These are phyloP conservation scores for Ustilago hordei DNA, from an alignment of 1,284 basidiomycete species.

Conservation along the genomic window DNA sequence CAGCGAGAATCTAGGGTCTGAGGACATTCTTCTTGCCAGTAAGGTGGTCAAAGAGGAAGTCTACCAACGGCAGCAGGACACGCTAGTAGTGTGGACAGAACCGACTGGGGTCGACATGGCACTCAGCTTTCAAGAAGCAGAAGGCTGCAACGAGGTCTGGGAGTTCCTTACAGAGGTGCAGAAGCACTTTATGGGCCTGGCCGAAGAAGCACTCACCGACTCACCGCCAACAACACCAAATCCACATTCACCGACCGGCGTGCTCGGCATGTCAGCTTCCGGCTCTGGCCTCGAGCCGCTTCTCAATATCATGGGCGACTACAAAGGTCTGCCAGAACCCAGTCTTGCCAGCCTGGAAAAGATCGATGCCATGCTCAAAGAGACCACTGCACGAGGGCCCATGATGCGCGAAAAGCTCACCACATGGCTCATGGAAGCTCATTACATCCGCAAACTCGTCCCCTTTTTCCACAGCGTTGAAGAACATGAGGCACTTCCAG, in stretches of 20 bases:
- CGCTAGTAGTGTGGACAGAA: conserved; percentile 98
- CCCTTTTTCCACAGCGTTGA: conserved; percentile 88
- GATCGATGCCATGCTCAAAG: conserved; percentile 66
- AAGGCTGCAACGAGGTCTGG: conserved; percentile 97
- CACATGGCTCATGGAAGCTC: conserved; percentile 75
- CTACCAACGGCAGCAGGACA: conserved; percentile 75
- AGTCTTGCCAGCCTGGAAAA: conserved; percentile 65
- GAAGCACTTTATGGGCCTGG: conserved; percentile 75
- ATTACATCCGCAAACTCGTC: conserved; percentile 88
- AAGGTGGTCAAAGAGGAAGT: conserved; percentile 68
- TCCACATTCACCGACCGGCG: conserved; percentile 40
- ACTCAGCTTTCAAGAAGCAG: conserved; percentile 94
- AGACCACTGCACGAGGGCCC: conserved; percentile 69
- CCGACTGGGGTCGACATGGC: conserved; percentile 94
- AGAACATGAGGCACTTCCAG: conserved; percentile 87
- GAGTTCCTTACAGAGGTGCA: conserved; percentile 96
- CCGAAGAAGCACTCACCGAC: conserved; percentile 52
- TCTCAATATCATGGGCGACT: conserved; percentile 42
- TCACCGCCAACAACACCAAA: conserved; percentile 53
- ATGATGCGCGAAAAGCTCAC: conserved; percentile 79
- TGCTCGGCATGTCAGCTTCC: conserved; percentile 51
- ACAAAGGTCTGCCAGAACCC: conserved; percentile 68
- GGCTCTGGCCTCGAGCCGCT: conserved; percentile 46
- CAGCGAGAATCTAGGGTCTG: conserved; percentile 61
- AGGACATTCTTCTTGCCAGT: conserved; percentile 63